Evolutionary conservation across 2,329 filamentous ascomycete genomes (phyloP).

Genomic region (Ophiostoma perfectum): DNA sequence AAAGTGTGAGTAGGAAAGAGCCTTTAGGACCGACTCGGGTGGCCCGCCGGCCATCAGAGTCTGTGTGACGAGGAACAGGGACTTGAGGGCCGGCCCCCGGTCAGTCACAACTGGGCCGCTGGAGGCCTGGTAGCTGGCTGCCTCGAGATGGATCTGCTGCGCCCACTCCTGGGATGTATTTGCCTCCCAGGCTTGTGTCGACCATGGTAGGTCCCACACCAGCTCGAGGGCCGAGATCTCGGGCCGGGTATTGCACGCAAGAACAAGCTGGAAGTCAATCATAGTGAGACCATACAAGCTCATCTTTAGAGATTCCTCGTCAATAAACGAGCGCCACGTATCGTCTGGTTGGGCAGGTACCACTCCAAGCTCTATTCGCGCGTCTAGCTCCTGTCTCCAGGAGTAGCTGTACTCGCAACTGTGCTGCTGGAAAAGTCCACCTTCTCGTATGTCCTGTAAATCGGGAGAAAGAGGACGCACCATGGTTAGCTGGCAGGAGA

Average conservation of each 20-base stretch:
- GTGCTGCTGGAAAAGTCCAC: conserved; percentile 17
- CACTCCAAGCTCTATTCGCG: neutral
- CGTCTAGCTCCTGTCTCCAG: conserved; percentile 18
- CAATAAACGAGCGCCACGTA: conserved; percentile 17
- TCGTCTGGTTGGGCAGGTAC: conserved; percentile 7
- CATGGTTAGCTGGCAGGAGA: no score
- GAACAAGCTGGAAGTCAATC: conserved; percentile 19
- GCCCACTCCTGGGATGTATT: conserved; percentile 12
- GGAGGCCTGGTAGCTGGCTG: conserved; percentile 12
- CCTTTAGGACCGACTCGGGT: conserved; percentile 9
- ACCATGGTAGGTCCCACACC: conserved; percentile 20
- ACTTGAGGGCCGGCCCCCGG: conserved; percentile 13
- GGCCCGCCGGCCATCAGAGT: conserved; percentile 13
- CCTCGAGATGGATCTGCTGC: conserved; percentile 14
- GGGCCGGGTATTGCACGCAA: conserved; percentile 17
- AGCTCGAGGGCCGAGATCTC: conserved; percentile 20
- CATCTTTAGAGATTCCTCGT: conserved; percentile 20
- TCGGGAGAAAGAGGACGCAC: no score
- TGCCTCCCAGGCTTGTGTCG: conserved; percentile 16
- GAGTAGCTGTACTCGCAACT: conserved; percentile 14
- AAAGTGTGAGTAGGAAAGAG: conserved; percentile 15
- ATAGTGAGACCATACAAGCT: conserved; percentile 16
- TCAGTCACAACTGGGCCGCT: conserved; percentile 1
- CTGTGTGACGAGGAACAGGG: conserved; percentile 18
- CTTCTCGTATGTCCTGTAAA: conserved; percentile 13